Percentiles rank a stretch among this genome's conserved stretches.
phyloP scores from a whole-genome alignment of 805 yeast species.

The Metschnikowia borealis region DNA sequence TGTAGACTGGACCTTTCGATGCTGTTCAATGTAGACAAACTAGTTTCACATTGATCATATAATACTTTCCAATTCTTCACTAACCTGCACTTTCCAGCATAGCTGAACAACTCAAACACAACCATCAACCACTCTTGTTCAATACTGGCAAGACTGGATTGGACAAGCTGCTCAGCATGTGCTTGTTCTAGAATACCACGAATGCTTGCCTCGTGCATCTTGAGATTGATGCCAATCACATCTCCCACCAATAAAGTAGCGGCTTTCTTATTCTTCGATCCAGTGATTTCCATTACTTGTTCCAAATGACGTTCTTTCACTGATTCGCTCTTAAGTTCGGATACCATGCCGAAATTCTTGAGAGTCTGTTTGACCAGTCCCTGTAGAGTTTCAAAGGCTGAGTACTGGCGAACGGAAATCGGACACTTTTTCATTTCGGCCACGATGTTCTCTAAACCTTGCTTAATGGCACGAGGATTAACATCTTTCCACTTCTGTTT shows the following conservation, averaged over 20 bases:
- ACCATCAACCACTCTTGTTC: conserved; percentile 52
- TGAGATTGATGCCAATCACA: conserved; percentile 56
- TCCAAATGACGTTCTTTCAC: conserved; percentile 70
- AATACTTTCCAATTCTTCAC: conserved; percentile 66
- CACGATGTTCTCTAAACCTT: conserved; percentile 48
- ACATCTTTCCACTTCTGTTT: conserved; percentile 46
- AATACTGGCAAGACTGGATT: conserved; percentile 50
- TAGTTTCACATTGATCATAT: conserved; percentile 55
- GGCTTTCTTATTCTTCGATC: conserved; percentile 16
- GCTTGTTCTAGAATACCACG: conserved; percentile 57
- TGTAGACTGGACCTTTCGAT: conserved; percentile 70
- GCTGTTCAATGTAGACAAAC: conserved; percentile 57
- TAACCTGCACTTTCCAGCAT: conserved; percentile 48
- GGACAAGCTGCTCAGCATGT: conserved; percentile 64
- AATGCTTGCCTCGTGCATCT: conserved; percentile 42
- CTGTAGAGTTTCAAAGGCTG: conserved; percentile 63
- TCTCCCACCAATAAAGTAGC: conserved; percentile 48
- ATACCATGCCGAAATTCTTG: conserved; percentile 35
- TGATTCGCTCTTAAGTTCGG: conserved; percentile 50
- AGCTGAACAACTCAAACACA: conserved; percentile 51
- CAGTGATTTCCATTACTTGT: conserved; percentile 35
- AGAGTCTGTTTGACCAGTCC: conserved; percentile 38
- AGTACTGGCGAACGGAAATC: conserved; percentile 55
- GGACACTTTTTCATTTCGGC: conserved; percentile 50
- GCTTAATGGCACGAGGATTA: conserved; percentile 42